These are phyloP conservation scores for Taphrina betulina DNA, from an alignment of 1,139 yeast genomes.

Conservation along the genomic window DNA sequence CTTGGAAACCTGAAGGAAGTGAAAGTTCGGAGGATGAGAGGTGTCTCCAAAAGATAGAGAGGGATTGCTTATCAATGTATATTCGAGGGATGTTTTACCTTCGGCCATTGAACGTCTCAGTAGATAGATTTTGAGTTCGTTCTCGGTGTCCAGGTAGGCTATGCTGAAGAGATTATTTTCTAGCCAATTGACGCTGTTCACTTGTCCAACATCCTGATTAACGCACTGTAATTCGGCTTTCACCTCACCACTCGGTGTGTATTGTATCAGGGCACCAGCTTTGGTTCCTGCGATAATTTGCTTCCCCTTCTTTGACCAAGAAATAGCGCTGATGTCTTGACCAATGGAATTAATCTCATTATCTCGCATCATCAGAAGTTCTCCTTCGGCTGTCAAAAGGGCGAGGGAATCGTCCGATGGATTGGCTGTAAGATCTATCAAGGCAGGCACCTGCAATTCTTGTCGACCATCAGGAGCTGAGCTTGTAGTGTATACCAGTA, in stretches of 20 bases:
- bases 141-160: conserved; percentile 38
- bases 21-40: conserved; percentile 14
- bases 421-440: conserved; percentile 35
- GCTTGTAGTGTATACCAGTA: conserved; percentile 11
- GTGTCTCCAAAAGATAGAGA: conserved; percentile 27
- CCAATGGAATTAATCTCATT: conserved; percentile 32
- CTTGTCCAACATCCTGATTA: conserved; percentile 33
- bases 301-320: conserved; percentile 46
- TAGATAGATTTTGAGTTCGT: conserved; percentile 21
- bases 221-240: conserved; percentile 39
- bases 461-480: not conserved
- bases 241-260: conserved; percentile 40
- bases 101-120: not conserved
- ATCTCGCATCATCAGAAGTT: conserved; percentile 37
- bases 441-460: conserved; percentile 3
- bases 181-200: conserved; percentile 38
- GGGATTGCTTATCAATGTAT: conserved; percentile 11
- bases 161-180: conserved; percentile 41
- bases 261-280: conserved; percentile 41
- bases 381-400: conserved; percentile 39
- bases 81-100: not conserved
- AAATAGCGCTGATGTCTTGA: conserved; percentile 40
- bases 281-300: conserved; percentile 42
- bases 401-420: conserved; percentile 37
- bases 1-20: conserved; percentile 10